Conservation (phyloP, 495 filamentous ascomycete species). For the Tuber indicum region DNA sequence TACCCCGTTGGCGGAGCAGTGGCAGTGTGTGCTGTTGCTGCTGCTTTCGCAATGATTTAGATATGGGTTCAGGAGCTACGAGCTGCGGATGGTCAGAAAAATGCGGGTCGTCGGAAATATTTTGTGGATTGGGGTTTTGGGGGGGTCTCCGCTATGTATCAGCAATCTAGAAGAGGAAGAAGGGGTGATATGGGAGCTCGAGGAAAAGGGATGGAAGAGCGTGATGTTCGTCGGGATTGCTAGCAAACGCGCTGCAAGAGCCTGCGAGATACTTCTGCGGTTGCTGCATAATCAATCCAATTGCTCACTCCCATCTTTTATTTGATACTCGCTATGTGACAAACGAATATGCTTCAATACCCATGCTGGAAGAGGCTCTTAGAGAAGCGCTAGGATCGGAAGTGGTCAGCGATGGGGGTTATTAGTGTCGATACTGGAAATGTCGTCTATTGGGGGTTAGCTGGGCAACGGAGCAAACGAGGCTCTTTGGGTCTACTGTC, state of each 20-base stretch:
- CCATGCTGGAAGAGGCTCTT: background rate
- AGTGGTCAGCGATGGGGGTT: background rate
- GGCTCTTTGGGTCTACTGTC: background rate
- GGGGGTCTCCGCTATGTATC: background rate
- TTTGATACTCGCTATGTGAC: background rate
- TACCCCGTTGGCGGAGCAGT: slow-evolving; percentile 16
- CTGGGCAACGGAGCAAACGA: background rate
- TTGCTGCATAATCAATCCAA: background rate
- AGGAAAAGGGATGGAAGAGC: background rate
- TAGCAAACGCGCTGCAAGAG: background rate
- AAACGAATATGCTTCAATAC: background rate
- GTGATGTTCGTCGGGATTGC: background rate
- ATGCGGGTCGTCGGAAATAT: background rate
- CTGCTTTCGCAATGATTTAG: slow-evolving; percentile 35
- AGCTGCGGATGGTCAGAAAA: background rate
- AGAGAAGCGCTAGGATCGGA: background rate
- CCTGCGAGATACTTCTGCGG: background rate
- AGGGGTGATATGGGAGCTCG: background rate
- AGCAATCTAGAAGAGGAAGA: background rate
- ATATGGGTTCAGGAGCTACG: background rate
- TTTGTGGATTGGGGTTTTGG: background rate
- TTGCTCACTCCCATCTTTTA: background rate
- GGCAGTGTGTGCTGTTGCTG: slow-evolving; percentile 16
- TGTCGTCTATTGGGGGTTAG: background rate
- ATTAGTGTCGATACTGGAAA: background rate